These are phyloP conservation scores for Citrullus amarus DNA, from an alignment of 306 rosid species.

Conservation along the genomic window DNA sequence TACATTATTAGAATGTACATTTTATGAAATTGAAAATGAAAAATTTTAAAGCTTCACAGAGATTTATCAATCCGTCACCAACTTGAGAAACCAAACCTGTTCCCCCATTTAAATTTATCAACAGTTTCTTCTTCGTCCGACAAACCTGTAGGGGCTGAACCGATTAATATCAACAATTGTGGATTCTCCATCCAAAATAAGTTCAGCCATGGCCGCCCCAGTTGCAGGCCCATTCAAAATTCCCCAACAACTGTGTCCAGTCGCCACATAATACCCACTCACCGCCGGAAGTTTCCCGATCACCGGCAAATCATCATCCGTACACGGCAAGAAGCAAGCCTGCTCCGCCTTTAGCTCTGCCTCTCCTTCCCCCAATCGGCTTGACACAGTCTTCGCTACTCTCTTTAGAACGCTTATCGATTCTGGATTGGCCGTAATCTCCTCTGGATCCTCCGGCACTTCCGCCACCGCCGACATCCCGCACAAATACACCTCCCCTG, in stretches of 20 bases:
- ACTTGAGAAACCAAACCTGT: not conserved
- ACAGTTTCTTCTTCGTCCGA: not conserved
- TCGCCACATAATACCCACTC: constrained; percentile 69
- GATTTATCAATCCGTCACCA: not conserved
- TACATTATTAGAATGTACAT: not conserved
- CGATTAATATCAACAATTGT: constrained; percentile 52
- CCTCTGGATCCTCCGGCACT: constrained; percentile 67
- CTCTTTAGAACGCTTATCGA: constrained; percentile 48
- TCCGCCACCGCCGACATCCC: constrained; percentile 70
- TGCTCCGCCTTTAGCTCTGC: constrained; percentile 68
- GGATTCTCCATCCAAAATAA: constrained; percentile 55
- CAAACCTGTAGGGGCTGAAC: constrained; percentile 71
- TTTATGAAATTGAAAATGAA: not conserved
- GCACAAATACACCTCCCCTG: constrained; percentile 89
- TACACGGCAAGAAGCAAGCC: constrained; percentile 80
- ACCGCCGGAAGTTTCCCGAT: constrained; percentile 62
- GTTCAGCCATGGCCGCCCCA: constrained; percentile 82
- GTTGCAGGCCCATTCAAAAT: constrained; percentile 91
- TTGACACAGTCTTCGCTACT: constrained; percentile 69
- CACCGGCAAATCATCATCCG: constrained; percentile 55
- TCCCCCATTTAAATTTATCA: not conserved
- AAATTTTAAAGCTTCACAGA: not conserved
- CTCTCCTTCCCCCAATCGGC: constrained; percentile 52
- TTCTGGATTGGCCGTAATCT: constrained; percentile 36
- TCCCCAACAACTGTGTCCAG: constrained; percentile 90